Conservation (phyloP, 2,329 filamentous ascomycete genomes). For the Furcasterigmium sp. region DNA sequence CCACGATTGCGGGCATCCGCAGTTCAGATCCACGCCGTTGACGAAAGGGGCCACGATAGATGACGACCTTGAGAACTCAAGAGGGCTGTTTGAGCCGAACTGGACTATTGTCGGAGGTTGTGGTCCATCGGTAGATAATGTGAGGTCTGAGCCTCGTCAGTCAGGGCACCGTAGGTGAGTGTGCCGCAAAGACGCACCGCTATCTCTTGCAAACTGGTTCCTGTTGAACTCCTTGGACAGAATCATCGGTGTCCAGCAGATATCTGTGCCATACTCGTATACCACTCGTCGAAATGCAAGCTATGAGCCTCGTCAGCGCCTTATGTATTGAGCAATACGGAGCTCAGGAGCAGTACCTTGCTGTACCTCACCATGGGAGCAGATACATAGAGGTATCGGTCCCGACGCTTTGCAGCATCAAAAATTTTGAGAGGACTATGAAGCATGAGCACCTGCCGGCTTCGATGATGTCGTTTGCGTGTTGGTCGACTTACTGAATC, state of each 20-base stretch:
- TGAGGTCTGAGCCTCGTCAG: slow-evolving; percentile 43
- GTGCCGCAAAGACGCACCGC: slow-evolving; percentile 33
- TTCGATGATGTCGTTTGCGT: too few relatives aligned
- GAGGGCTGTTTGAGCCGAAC: slow-evolving; percentile 58
- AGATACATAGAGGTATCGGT: slow-evolving; percentile 51
- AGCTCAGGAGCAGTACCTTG: slow-evolving; percentile 32
- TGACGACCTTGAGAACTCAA: slow-evolving; percentile 58
- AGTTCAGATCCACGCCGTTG: slow-evolving; percentile 65
- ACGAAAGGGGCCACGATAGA: slow-evolving; percentile 56
- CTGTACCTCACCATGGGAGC: slow-evolving; percentile 67
- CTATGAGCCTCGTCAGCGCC: slow-evolving; percentile 23
- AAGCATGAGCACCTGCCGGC: too few relatives aligned
- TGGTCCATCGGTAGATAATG: slow-evolving; percentile 44
- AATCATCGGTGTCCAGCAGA: slow-evolving; percentile 70
- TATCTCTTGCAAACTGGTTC: slow-evolving; percentile 52
- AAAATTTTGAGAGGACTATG: slow-evolving; percentile 56
- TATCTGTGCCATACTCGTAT: slow-evolving; percentile 57
- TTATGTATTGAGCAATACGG: neutral
- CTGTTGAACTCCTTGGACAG: slow-evolving; percentile 65
- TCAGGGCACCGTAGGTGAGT: neutral
- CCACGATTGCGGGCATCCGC: slow-evolving; percentile 70
- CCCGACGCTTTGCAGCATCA: slow-evolving; percentile 44
- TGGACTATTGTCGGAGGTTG: slow-evolving; percentile 61
- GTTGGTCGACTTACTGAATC: neutral
- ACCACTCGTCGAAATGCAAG: slow-evolving; percentile 66